Evolutionary conservation across 2,329 filamentous ascomycete species (phyloP).

Genomic region (Trichoderma harzianum): DNA sequence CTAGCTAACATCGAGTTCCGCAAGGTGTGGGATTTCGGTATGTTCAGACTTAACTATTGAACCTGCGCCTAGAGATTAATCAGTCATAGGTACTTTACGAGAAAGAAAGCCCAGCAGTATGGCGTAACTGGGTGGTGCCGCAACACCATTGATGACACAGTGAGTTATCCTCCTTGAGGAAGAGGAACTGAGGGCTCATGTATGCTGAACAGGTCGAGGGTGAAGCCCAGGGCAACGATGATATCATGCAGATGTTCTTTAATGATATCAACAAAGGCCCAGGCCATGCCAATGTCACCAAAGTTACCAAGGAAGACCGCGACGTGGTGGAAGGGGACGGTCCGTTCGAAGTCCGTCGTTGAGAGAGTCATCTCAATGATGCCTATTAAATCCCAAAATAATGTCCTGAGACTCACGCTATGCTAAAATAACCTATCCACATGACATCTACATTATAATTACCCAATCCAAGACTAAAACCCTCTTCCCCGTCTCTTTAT

Average conservation of each 20-base stretch:
- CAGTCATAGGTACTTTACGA: constrained; percentile 49
- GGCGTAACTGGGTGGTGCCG: constrained; percentile 60
- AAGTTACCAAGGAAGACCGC: constrained; percentile 67
- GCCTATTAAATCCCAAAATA: not conserved
- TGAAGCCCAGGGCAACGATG: constrained; percentile 75
- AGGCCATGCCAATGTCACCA: constrained; percentile 65
- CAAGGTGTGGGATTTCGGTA: constrained; percentile 57
- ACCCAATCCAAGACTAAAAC: constrained; percentile 34
- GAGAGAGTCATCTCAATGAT: constrained; percentile 12
- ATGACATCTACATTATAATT: not conserved
- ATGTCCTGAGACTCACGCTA: not conserved
- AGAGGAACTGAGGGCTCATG: not conserved
- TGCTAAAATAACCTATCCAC: not conserved
- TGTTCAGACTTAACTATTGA: not conserved
- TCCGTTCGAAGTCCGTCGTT: constrained; percentile 57
- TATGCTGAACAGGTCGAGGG: constrained; percentile 69
- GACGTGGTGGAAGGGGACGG: constrained; percentile 63
- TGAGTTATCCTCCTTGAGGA: constrained; percentile 21
- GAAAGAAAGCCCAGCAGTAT: constrained; percentile 48
- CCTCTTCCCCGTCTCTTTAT: constrained; percentile 55
- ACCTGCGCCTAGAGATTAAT: not conserved
- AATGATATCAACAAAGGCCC: constrained; percentile 75
- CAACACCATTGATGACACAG: constrained; percentile 57
- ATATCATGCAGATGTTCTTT: constrained; percentile 65
- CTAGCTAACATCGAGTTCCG: constrained; percentile 27